Base-by-base conservation (phyloP, 495 filamentous ascomycete genomes). In the Trichoderma erinaceum region DNA sequence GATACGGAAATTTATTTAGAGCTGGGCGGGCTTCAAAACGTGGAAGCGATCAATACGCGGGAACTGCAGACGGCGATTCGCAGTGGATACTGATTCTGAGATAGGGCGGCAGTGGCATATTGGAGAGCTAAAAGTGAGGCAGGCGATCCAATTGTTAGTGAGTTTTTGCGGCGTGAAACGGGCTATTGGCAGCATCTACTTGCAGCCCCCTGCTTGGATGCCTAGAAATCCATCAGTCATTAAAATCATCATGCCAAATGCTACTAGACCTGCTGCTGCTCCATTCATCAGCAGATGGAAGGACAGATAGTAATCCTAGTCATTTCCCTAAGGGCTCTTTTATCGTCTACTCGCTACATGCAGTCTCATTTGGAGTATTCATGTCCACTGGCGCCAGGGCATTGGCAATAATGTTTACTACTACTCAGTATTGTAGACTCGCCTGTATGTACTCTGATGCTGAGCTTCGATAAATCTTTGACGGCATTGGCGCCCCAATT, bases 31-130 rank as follows among this genome's bases (percentile, higher is more conserved):
- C n/a, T 48, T 61, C 13, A 6, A 52, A 23, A 25, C 16, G 35
- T 38, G n/a, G 21, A 52, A 52, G 18, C 48, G 48, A 52, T 61
- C 56, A 61, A 61, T 61, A 61, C 56, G 48, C 29, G 29, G 29
- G 29, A 29, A 29, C 29, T 29, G 29, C 35, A 38, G 8, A 38
- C 35, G 48, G 8, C 48, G 48, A 23, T 7, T 52, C n/a, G 48
- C 48, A 52, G 48, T 52, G 48, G 48, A 23, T 52, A 52, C 21
- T 23, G 48, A 11, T 11, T 52, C 5, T 23, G 43, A 15, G 3
- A 12, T 18, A 46, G 18, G 35, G 35, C 35, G 35, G 35, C 8
- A 38, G 35, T 38, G 35, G 35, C 35, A 38, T 38, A 38, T 18
- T 46, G 4, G 13, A 46, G 18, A 46, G 43, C 43, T 46, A 46